Percentiles rank a stretch among this genome's conserved stretches.
phyloP scores from a whole-genome alignment of 2,329 filamentous ascomycete species.

The Neoascochyta sp. region DNA sequence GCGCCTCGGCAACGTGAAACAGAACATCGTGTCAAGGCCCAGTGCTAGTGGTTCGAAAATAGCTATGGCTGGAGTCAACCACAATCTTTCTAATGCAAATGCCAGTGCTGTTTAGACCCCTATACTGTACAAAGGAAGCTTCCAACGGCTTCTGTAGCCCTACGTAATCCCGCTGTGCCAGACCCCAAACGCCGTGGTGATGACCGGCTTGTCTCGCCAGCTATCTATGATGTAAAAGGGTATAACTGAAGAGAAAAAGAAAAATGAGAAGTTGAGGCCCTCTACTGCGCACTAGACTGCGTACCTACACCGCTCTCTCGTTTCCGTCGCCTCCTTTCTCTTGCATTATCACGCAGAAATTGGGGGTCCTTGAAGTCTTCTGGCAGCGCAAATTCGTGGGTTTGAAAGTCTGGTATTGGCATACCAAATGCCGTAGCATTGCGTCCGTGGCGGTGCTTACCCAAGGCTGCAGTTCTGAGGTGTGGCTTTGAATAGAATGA shows the following conservation, averaged over 20 bases:
- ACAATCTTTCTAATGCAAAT: too few relatives aligned
- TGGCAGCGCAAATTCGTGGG: conserved; percentile 72
- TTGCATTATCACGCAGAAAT: conserved; percentile 53
- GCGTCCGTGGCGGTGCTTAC: conserved; percentile 64
- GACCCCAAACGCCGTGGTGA: too few relatives aligned
- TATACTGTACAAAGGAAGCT: too few relatives aligned
- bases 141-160: too few relatives aligned
- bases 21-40: too few relatives aligned
- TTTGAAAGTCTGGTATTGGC: conserved; percentile 67
- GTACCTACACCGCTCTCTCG: conserved; percentile 43
- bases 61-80: too few relatives aligned
- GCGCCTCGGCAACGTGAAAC: too few relatives aligned
- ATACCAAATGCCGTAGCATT: conserved; percentile 77
- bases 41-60: too few relatives aligned
- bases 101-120: too few relatives aligned
- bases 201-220: too few relatives aligned
- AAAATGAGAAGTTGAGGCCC: conserved; percentile 3
- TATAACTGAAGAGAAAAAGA: conserved; percentile 9
- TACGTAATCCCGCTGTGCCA: too few relatives aligned
- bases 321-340: conserved; percentile 60
- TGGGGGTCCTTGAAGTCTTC: conserved; percentile 55
- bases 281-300: conserved; percentile 1
- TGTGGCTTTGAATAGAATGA: conserved; percentile 83
- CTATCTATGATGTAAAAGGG: conserved; percentile 9
- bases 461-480: conserved; percentile 75